Evolutionary conservation across 768 basidiomycete genomes (phyloP), one percentile per base, ranked within the genome.

Genomic region (Auriscalpium orientale): DNA sequence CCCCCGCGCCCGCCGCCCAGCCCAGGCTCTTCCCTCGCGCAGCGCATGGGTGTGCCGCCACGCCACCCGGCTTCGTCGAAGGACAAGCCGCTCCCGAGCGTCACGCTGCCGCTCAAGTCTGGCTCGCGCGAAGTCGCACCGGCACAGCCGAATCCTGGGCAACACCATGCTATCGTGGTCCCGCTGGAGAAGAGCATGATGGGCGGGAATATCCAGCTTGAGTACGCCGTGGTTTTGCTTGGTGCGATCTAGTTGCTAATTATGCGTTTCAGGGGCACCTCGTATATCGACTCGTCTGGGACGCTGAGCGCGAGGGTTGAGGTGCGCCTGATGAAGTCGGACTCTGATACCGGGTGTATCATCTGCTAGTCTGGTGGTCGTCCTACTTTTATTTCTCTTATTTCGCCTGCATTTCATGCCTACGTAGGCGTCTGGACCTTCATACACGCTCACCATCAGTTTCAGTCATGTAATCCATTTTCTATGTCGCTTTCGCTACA

Each of bases 151-250:
- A 2, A 13, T 33, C 22, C 40, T 35, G 10, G 54, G 54, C 35
- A 43, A 34, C 34, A 37, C 33, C 38, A 56, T 52, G 65, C 65
- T 12, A 72, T 84, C 35, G 60, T 72, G 4, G 72, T 74, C 1
- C 64, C 73, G 0, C 67, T 82, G 20, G 73, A 76, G 50, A 74
- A 71, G 33, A 77, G 60, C 58, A 57, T 62, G 49, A 66, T 66
- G 67, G 82, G 73, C 2, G 65, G 71, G 1, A 78, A 78, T 53
- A 62, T 85, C 6, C 76, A 79, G 51, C 81, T 80, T 53, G 73
- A 75, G 83, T 84, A 54, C 66, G 82, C 73, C 2, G 22, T 8
- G n/a, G 47, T 8, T 44, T 36, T 53, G 33, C 10, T 40, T 28
- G 35, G 20, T 9, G 6, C 51, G 7, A 55, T 46, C 20, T 55